Evolutionary conservation across 2,329 filamentous ascomycete genomes (phyloP), one percentile per base, ranked within the genome.

Genomic region (Gnomoniopsis smithogilvyi): DNA sequence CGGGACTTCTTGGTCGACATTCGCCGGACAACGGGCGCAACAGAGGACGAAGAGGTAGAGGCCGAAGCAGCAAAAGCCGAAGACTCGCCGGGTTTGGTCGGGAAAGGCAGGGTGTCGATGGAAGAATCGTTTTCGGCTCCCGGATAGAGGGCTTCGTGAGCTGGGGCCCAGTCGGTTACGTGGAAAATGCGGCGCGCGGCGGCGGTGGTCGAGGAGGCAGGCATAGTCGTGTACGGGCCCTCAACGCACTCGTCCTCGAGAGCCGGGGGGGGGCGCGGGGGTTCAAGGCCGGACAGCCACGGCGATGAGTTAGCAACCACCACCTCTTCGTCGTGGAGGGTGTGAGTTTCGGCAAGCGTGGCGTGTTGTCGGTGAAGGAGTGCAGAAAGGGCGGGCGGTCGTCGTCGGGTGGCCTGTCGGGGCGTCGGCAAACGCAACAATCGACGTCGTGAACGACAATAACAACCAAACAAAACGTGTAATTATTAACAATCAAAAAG

Each of bases 131-230:
- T 62, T 38, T 57, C 60, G 49, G 57, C 43, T 64, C 73, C 67
- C 22, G 52, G 49, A 70, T 74, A 70, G 64, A 73, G 72, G 66
- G 78, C 73, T 65, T 81, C 78, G 63, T 77, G 77, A 54, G 67
- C 64, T 22, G 74, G 69, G 46, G 74, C 72, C 76, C 74, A 78
- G 62, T 78, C 76, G 62, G 69, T 68, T 59, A 76, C 65, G 53
- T 73, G 71, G 62, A 75, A 72, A 61, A 76, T 72, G 64, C 74
- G 70, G 62, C 67, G 70, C 63, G 76, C 69, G 10, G 45, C 11
- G 19, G 45, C 69, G 21, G 45, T 24, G 17, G 21, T 69, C 67
- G 73, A 73, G 51, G 56, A 24, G 50, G 59, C 36, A 24, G 59
- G 36, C 58, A 61, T 58, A n/a, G 19, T 47, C 33, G 26, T 24